Conservation (phyloP, 495 filamentous ascomycete genomes). For the Aspergillus baeticus region DNA sequence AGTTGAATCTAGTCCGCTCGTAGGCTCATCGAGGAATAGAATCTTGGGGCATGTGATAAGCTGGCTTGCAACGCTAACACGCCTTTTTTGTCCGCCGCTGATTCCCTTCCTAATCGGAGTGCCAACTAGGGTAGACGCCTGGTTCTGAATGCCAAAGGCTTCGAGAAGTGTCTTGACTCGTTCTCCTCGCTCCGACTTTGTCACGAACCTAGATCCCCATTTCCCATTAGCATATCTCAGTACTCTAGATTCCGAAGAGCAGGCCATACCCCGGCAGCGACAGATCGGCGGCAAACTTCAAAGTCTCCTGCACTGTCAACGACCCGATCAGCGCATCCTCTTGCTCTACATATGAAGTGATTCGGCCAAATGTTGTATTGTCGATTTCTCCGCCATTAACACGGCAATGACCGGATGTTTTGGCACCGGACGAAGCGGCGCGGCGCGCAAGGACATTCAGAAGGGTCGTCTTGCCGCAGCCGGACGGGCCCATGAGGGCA, state of each 20-base stretch:
- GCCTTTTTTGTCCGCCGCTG: slow-evolving; percentile 75
- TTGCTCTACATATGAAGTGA: slow-evolving; percentile 78
- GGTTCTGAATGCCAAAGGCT: slow-evolving; percentile 62
- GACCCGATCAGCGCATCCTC: slow-evolving; percentile 79
- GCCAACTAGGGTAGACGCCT: slow-evolving; percentile 67
- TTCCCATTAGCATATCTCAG: neutral
- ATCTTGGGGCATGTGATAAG: slow-evolving; percentile 77
- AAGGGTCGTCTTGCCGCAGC: slow-evolving; percentile 76
- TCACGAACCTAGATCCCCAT: slow-evolving; percentile 25
- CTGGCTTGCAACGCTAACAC: slow-evolving; percentile 75
- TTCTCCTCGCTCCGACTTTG: slow-evolving; percentile 48
- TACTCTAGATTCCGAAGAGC: neutral
- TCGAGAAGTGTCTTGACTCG: slow-evolving; percentile 56
- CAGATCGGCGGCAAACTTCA: slow-evolving; percentile 65
- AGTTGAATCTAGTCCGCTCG: slow-evolving; percentile 72
- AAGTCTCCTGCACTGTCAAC: slow-evolving; percentile 72
- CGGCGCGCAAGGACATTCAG: slow-evolving; percentile 71
- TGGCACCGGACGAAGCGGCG: slow-evolving; percentile 44
- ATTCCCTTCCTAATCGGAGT: slow-evolving; percentile 79
- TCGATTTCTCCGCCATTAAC: slow-evolving; percentile 55
- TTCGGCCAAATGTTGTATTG: slow-evolving; percentile 32
- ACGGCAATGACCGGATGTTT: slow-evolving; percentile 46
- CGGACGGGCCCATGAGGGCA: slow-evolving; percentile 75
- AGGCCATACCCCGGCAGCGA: slow-evolving; percentile 51
- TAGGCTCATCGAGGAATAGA: slow-evolving; percentile 80